These are phyloP conservation scores for Penicillium tannophilum DNA, from an alignment of 495 filamentous ascomycete genomes.

Conservation along the genomic window DNA sequence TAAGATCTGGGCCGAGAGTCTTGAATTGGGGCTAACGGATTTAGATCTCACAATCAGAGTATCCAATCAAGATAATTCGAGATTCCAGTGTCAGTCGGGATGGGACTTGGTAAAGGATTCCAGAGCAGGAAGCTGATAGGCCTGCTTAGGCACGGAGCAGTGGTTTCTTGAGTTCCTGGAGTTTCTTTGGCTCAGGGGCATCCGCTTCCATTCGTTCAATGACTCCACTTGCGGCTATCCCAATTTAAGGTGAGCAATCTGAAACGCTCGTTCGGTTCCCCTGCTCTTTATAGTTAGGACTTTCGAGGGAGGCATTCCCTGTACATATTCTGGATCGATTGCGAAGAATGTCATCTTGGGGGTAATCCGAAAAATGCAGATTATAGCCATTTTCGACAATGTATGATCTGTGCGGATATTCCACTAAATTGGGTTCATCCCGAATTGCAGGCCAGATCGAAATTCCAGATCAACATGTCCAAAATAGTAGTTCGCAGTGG, in stretches of 20 bases:
- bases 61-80: constrained; percentile 21
- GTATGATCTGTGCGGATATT: not conserved
- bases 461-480: not conserved
- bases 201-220: constrained; percentile 20
- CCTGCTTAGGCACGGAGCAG: constrained; percentile 3
- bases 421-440: not conserved
- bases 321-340: not conserved
- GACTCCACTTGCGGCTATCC: constrained; percentile 32
- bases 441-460: constrained; percentile 2
- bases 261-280: constrained; percentile 23
- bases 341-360: not conserved
- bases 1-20: constrained; percentile 10
- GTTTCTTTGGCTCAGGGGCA: constrained; percentile 24
- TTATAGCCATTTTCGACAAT: not conserved
- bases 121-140: constrained; percentile 1
- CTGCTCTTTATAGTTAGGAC: constrained; percentile 19
- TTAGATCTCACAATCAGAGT: constrained; percentile 30
- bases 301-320: not conserved
- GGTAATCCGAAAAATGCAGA: not conserved
- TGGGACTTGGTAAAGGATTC: not conserved
- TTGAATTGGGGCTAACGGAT: constrained; percentile 13
- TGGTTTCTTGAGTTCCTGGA: constrained; percentile 7
- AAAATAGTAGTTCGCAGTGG: not conserved
- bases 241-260: constrained; percentile 25
- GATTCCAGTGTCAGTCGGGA: not conserved